A percentile compares a stretch with the other conserved stretches of the same genome.
Evolutionary conservation across 2,329 filamentous ascomycete species (phyloP).

Genomic region (Falciphora oryzae): DNA sequence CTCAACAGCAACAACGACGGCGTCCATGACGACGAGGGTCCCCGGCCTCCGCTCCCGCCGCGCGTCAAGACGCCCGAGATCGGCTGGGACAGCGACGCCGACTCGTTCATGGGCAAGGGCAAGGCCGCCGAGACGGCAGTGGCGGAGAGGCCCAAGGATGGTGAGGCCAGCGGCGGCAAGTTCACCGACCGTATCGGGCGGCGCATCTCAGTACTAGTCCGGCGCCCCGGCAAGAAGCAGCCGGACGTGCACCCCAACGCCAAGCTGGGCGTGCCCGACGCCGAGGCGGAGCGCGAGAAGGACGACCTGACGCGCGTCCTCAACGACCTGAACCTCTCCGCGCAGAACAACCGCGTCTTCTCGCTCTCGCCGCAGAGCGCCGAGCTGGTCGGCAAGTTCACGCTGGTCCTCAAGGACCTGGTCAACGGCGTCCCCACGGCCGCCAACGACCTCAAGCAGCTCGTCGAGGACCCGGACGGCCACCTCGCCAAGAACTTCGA

Average conservation of each 20-base stretch:
- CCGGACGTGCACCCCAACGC: constrained; percentile 27
- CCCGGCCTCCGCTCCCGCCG: constrained; percentile 50
- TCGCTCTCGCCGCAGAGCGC: constrained; percentile 79
- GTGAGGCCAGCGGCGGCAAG: constrained; percentile 12
- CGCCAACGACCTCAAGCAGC: constrained; percentile 72
- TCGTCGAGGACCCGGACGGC: constrained; percentile 57
- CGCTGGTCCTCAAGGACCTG: constrained; percentile 84
- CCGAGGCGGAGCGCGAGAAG: constrained; percentile 42
- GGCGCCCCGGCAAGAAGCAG: constrained; percentile 32
- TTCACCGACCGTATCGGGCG: constrained; percentile 26
- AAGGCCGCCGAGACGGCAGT: constrained; percentile 25
- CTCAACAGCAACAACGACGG: constrained; percentile 18
- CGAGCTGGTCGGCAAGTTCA: constrained; percentile 77
- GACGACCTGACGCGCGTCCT: constrained; percentile 77
- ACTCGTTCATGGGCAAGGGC: constrained; percentile 27
- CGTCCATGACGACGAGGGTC: constrained; percentile 36
- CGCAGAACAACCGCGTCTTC: constrained; percentile 80
- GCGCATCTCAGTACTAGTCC: constrained; percentile 30
- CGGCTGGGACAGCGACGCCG: constrained; percentile 39
- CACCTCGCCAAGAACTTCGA: constrained; percentile 55
- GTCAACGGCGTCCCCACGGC: constrained; percentile 90
- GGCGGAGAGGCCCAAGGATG: constrained; percentile 13
- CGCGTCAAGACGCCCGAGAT: constrained; percentile 45
- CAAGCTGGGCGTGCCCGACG: constrained; percentile 27
- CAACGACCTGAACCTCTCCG: constrained; percentile 76